Percentiles rank a stretch among this genome's conserved stretches.
phyloP scores from a whole-genome alignment of 257 asterid species.

The Solanum virginianum region DNA sequence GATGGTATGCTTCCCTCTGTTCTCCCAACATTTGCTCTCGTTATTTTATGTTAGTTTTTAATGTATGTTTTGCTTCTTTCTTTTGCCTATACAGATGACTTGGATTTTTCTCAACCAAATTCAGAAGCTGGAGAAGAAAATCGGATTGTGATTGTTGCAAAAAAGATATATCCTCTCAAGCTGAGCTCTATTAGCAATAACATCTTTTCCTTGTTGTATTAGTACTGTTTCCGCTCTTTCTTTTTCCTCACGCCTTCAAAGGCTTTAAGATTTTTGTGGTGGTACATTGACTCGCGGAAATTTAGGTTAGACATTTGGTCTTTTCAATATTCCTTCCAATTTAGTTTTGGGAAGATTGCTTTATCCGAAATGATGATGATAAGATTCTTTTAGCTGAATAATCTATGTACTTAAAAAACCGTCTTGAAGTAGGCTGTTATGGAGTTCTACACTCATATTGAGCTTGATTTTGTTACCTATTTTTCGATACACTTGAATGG shows the following conservation, averaged over 20 bases:
- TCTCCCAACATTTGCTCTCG: neutral
- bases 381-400: conserved; percentile 9
- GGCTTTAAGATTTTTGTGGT: neutral
- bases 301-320: conserved; percentile 14
- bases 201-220: neutral
- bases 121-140: conserved; percentile 45
- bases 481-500: neutral
- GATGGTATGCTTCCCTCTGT: conserved; percentile 52
- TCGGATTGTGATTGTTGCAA: conserved; percentile 37
- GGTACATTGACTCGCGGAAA: neutral
- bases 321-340: neutral
- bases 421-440: neutral
- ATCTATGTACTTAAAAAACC: conserved; percentile 3
- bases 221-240: neutral
- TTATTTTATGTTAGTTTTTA: neutral
- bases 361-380: neutral
- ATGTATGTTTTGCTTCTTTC: neutral
- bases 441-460: neutral
- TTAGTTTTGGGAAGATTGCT: neutral
- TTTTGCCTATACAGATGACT: conserved; percentile 57
- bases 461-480: neutral
- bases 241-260: neutral
- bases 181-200: neutral
- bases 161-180: neutral
- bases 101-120: conserved; percentile 94